Evolutionary conservation across 2,329 filamentous ascomycete genomes (phyloP), one percentile per base, ranked within the genome.

Genomic region (Cytospora paraplurivora): DNA sequence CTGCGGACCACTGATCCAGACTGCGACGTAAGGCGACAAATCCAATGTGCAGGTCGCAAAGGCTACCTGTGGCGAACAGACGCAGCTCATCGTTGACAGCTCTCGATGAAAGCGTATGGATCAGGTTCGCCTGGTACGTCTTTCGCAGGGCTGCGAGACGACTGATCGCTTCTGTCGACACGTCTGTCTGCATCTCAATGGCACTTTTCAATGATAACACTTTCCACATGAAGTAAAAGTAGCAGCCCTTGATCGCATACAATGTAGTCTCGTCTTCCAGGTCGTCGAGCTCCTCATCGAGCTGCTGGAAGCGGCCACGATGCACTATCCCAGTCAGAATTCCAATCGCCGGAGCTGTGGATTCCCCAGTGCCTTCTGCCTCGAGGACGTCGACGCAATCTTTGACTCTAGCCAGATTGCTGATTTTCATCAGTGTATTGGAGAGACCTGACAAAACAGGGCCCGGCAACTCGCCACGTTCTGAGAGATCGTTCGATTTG

Each of bases 191-290:
- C 33, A 81, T 80, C 17, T 81, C 77, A 41, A 91, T 75, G 17
- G 83, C 75, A 60, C 82, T 79, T 66, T 81, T 79, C 65, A 92
- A 71, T 59, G 82, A 80, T 59, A 86, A 85, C 27, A 90, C 84
- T 73, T 95, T 94, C 95, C 95, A 99, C 87, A 96, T 92, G 73
- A 97, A 96, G 77, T 97, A 98, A 76, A 96, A 92, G 54, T 93
- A 83, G 57, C 90, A 82, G 1, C 88, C 83, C 68, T 90, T 89
- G 71, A 96, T 90, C 35, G 92, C 89, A 69, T 88, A 89, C 1
- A 86, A 82, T 7, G 92, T 88, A 51, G 95, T 81, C 67, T 91
- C 88, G 68, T 95, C 91, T 74, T 98, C 94, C 13, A 91, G 79
- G 51, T 87, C 87, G 67, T 93, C 90, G 33, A 88, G 82, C 15